phyloP scores from a whole-genome alignment of 805 yeast species.

The Candida bentonensis region DNA sequence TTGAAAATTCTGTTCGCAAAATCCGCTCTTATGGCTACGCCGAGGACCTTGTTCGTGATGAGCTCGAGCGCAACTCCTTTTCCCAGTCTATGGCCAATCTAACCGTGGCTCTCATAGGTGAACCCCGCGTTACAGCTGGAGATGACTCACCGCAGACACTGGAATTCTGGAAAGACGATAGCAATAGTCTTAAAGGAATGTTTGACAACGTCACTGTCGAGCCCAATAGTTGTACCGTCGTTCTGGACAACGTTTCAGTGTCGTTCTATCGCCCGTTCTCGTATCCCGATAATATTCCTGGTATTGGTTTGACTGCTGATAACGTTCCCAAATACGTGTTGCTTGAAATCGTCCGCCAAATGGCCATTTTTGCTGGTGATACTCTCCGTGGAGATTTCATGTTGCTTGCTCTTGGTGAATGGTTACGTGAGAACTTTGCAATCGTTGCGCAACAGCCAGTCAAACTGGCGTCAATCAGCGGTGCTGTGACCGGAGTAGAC shows the following conservation, averaged over 20 bases:
- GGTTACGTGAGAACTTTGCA: conserved; percentile 54
- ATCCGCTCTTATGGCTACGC: conserved; percentile 59
- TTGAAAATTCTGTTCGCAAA: conserved; percentile 45
- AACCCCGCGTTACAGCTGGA: conserved; percentile 4
- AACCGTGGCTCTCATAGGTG: conserved; percentile 16
- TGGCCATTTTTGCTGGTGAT: conserved; percentile 18
- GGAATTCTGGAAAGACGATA: conserved; percentile 60
- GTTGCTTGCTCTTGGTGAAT: conserved; percentile 55
- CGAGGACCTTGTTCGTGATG: conserved; percentile 42
- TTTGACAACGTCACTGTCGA: conserved; percentile 27
- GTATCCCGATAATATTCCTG: conserved; percentile 62
- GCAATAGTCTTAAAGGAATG: conserved; percentile 50
- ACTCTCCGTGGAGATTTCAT: conserved; percentile 52
- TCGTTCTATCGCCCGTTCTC: conserved; percentile 30
- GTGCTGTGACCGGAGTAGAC: conserved; percentile 17
- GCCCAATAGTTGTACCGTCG: conserved; percentile 5
- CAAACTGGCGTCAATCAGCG: conserved; percentile 31
- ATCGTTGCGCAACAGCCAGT: conserved; percentile 63
- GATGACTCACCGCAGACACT: conserved; percentile 14
- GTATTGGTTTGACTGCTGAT: conserved; percentile 31
- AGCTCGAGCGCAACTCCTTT: conserved; percentile 22
- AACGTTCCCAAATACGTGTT: conserved; percentile 20
- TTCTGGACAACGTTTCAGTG: conserved; percentile 6
- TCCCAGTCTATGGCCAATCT: conserved; percentile 30
- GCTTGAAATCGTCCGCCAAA: conserved; percentile 19